Base-by-base conservation (phyloP, 768 basidiomycete species). In the Tricholoma terreum region DNA sequence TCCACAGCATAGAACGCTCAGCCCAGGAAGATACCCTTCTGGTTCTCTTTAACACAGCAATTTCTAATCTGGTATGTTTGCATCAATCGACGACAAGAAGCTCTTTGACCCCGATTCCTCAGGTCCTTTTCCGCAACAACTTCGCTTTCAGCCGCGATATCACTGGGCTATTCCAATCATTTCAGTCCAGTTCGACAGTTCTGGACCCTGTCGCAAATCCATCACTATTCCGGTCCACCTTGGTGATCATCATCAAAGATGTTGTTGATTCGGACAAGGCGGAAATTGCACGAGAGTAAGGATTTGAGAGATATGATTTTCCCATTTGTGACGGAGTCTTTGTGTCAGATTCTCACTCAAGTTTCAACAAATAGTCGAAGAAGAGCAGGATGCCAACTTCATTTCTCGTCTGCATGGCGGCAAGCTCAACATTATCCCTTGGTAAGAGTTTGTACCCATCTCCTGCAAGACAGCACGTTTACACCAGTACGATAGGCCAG, bases 171-270 rank as follows among this genome's bases (percentile, higher is more conserved):
- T 86, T 86, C 56, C 81, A 82, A 57, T 84, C 82, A 0, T 84
- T 84, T 70, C 83, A 84, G 58, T 79, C 81, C 0, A 81, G 80
- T 19, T 77, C 81, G 0, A 77, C 80, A 0, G 77, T 86, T 11
- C 66, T 86, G 4, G 82, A 87, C 61, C 85, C 85, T 11, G 73
- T 76, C 10, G 73, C 78, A 0, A 86, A 86, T 63, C 84, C 83
- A 0, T 75, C 75, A 2, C 67, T 87, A 4, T 86, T 86, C 68
- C 80, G 77, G 60, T 85, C 83, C 0, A 82, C 77, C 0, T 69
- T 87, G 17, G 77, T 77, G 4, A 84, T 86, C 61, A 84, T 86
- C 45, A 85, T 86, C 68, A 87, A 86, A 75, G 85, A 87, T 46
- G 84, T 86, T 11, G 78, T 84, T 1, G 85, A 86, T 55, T 77